phyloP scores from a whole-genome alignment of 108 stramenopile species.

The Skeletonema potamos region DNA sequence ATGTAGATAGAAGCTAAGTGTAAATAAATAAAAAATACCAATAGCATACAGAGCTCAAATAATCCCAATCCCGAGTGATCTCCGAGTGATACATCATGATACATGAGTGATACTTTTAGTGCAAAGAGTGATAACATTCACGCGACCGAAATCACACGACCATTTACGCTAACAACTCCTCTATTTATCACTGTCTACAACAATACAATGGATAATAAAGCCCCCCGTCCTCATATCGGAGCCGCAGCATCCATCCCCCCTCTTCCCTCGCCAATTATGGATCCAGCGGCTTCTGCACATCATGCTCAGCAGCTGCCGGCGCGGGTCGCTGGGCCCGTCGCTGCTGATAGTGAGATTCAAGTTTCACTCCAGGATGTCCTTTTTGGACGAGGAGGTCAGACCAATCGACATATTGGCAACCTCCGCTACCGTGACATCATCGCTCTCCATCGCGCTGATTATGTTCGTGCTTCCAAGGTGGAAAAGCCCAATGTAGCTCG shows the following conservation, averaged over 20 bases:
- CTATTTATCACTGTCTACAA: too few species aligned
- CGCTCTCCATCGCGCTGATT: conserved; percentile 69
- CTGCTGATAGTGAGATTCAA: background rate
- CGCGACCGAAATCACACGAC: too few species aligned
- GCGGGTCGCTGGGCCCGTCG: background rate
- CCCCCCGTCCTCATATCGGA: background rate
- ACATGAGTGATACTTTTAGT: too few species aligned
- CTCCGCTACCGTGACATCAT: conserved; percentile 78
- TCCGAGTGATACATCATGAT: too few species aligned
- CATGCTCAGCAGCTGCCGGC: background rate
- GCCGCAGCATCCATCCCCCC: background rate
- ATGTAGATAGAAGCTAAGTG: too few species aligned
- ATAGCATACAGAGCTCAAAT: too few species aligned
- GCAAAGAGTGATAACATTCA: too few species aligned
- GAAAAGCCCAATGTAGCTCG: conserved; percentile 83
- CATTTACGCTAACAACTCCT: too few species aligned
- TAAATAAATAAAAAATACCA: too few species aligned
- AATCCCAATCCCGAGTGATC: too few species aligned
- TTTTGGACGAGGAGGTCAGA: conserved; percentile 74
- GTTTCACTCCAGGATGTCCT: conserved; percentile 47
- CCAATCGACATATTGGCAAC: conserved; percentile 81
- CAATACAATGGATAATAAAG: background rate
- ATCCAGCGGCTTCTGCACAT: background rate
- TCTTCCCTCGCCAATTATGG: background rate
- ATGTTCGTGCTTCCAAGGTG: conserved; percentile 63